Conservation (phyloP, 345 rosid genomes). For the Eucalyptus grandis region DNA sequence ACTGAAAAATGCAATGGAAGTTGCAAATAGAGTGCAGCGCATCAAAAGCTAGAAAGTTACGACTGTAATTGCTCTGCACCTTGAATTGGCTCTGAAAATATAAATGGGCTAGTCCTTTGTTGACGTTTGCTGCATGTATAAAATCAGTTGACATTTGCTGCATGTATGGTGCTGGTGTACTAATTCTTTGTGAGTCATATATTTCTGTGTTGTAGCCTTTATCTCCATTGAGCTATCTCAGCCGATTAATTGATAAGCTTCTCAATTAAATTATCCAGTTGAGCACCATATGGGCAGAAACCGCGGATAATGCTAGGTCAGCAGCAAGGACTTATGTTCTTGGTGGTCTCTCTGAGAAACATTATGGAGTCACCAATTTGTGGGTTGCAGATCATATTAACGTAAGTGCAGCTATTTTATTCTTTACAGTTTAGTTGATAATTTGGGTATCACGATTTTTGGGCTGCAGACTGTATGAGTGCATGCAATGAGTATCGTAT, state of each 20-base stretch:
- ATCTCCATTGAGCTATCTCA: neutral
- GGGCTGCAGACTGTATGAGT: neutral
- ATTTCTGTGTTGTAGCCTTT: neutral
- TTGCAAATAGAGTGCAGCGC: neutral
- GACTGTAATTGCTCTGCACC: neutral
- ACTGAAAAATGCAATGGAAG: neutral
- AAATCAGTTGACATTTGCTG: neutral
- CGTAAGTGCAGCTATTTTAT: constrained; percentile 11
- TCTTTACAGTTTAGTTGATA: neutral
- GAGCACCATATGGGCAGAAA: constrained; percentile 97
- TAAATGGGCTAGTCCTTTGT: neutral
- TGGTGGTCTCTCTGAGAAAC: constrained; percentile 84
- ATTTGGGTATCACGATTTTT: neutral
- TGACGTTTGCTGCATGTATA: neutral
- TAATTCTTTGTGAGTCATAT: neutral
- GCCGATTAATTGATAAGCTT: neutral
- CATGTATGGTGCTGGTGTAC: neutral
- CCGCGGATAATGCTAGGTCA: constrained; percentile 85
- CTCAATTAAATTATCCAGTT: constrained; percentile 21
- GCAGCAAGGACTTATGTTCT: constrained; percentile 79
- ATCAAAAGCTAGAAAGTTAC: neutral
- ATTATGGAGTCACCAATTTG: constrained; percentile 66
- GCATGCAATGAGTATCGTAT: neutral
- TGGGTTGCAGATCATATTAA: constrained; percentile 78
- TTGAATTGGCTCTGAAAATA: neutral